phyloP scores from a whole-genome alignment of 108 stramenopile genomes.

The Fragilariopsis cylindrus region DNA sequence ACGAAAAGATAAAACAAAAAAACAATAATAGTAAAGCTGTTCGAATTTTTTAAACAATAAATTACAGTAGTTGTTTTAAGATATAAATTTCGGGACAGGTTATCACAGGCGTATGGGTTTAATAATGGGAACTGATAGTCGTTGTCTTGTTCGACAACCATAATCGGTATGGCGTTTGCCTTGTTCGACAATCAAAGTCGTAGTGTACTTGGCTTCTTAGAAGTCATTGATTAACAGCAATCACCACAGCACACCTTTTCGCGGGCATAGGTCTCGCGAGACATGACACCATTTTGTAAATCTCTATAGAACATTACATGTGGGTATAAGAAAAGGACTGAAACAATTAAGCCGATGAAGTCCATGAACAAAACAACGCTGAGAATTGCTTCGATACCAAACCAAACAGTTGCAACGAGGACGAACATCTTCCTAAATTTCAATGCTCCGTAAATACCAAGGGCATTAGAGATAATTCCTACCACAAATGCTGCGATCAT shows the following conservation, averaged over 20 bases:
- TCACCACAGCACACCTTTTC: conserved; percentile 32
- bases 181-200: too few species aligned
- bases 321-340: conserved; percentile 35
- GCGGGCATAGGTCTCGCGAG: conserved; percentile 24
- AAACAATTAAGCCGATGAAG: conserved; percentile 16
- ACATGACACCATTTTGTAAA: conserved; percentile 38
- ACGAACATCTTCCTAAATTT: conserved; percentile 25
- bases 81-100: too few species aligned
- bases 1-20: not conserved
- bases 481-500: conserved; percentile 11
- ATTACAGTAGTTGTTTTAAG: too few species aligned
- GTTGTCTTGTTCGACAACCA: too few species aligned
- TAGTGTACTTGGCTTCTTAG: not conserved
- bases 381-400: conserved; percentile 17
- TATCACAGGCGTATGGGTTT: too few species aligned
- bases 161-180: too few species aligned
- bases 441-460: conserved; percentile 32
- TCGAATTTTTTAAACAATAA: too few species aligned
- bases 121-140: too few species aligned
- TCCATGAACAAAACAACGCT: conserved; percentile 21
- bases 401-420: conserved; percentile 28
- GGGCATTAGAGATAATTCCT: conserved; percentile 27
- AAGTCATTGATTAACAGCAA: conserved; percentile 11
- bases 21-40: too few species aligned
- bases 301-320: conserved; percentile 37